Base-by-base conservation (phyloP, 345 rosid genomes). In the Aquilaria sinensis region DNA sequence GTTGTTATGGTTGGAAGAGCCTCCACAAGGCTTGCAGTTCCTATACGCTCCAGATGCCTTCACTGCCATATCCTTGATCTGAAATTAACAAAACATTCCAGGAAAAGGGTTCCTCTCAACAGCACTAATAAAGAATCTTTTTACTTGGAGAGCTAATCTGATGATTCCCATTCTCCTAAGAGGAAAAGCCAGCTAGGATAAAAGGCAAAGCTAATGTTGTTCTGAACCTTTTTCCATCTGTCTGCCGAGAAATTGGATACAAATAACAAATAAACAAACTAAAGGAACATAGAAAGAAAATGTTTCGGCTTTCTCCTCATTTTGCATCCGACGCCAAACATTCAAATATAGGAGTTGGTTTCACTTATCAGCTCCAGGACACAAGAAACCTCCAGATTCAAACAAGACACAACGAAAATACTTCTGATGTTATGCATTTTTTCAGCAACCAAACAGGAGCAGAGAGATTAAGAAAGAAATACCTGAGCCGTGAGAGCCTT, bases 31-130 rank as follows among this genome's bases (percentile, higher is more conserved):
- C 82, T 83, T 90, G 80, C 98, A 93, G 75, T 77, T 86, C 70
- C 61, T 90, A 69, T 93, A 90, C 5, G 92, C 97, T 43, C 97
- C 97, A 10, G 97, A 88, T 10, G 98, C 98, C 74, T 88, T 93
- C 66, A 90, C 45, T 43, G 98, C 98, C 60, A 93, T 93, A 69
- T 90, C 98, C 77, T 93, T 93, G 67, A 93, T 82, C 98, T 93
- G 77, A 11, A 70, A 64, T 15, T 51, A 13, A 65, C 55, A 41
- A 16, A 15, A 37, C 43, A 53, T 11, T 49, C 49, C 60, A 62
- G 32, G 65, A n/a, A 37, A 65, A 60, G n/a, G 12, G 55, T 47
- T 29, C 10, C 14, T 32, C 6, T 23, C 0, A n/a, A 47, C 9
- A 32, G 49, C 60, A 56, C 66, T 58, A 31, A 23, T 60, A 71